Evolutionary conservation across 2,329 filamentous ascomycete species (phyloP), one percentile per base, ranked within the genome.

Genomic region (Mycosphaerelloides madeirae): DNA sequence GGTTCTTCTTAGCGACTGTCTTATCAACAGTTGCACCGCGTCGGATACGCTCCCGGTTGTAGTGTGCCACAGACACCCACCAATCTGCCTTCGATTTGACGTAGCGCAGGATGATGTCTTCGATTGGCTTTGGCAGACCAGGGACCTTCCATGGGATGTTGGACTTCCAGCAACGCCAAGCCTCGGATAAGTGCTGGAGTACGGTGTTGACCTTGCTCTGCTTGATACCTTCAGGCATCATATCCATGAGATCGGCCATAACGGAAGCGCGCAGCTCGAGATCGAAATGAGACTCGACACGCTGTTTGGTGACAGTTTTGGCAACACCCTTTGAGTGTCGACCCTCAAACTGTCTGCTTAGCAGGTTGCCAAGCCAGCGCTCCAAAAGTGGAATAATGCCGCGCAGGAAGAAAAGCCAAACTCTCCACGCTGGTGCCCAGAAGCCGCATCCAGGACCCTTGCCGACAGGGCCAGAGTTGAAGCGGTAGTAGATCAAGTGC

Each of bases 71-170:
- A 16, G 90, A 97, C 49, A 98, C 91, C 93, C 93, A 98, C 94
- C 93, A 98, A 66, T 98, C 93, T 14, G 93, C 93, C 75, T 98
- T 98, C 56, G 89, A 91, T 75, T 98, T 98, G 59, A 98, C 94
- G 59, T 98, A 98, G 61, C 93, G 86, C 50, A 98, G 76, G 60
- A 98, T 98, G 58, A 98, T 95, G 63, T 97, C 98, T 70, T 98
- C 93, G 52, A 98, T 97, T 0, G 93, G 91, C 12, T 94, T 94
- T 31, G 93, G 93, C 49, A 98, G 70, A 29, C 93, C 94, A 40
- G 93, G 93, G 2, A 98, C 93, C 73, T 98, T 98, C 93, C 93
- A 98, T 0, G 93, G 93, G 56, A 98, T 98, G 63, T 98, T 98
- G 70, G 90, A 96, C 83, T 98, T 98, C 93, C 93, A 98, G 73